Conservation (phyloP, 2,329 filamentous ascomycete genomes). For the Penicillium janthinellum region DNA sequence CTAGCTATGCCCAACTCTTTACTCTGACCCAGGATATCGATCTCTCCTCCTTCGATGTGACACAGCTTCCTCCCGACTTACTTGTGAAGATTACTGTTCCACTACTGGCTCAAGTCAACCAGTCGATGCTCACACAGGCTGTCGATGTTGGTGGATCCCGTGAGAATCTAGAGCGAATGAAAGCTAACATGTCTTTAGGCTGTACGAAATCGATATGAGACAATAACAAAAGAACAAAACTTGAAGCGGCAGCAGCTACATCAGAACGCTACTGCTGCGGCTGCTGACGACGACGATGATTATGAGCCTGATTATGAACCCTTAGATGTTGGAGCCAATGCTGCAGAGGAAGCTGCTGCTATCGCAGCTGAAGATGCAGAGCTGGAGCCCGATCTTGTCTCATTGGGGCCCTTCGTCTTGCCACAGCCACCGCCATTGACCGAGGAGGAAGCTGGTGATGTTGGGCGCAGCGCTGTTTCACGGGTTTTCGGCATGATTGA, state of each 20-base stretch:
- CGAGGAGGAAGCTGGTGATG: conserved; percentile 69
- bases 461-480: conserved; percentile 72
- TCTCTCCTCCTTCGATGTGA: conserved; percentile 79
- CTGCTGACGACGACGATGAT: conserved; percentile 76
- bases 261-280: conserved; percentile 16
- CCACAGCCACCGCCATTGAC: conserved; percentile 75
- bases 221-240: conserved; percentile 40
- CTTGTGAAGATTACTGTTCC: conserved; percentile 80
- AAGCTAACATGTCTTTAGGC: conserved; percentile 33
- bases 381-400: conserved; percentile 59
- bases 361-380: conserved; percentile 76
- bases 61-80: conserved; percentile 72
- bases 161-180: neutral
- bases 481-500: conserved; percentile 79
- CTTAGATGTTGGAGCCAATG: conserved; percentile 55
- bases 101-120: conserved; percentile 72
- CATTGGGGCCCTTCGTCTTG: conserved; percentile 76
- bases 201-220: conserved; percentile 42
- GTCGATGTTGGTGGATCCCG: conserved; percentile 60
- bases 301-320: conserved; percentile 87
- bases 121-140: conserved; percentile 68
- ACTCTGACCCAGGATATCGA: conserved; percentile 77
- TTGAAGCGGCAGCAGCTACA: conserved; percentile 36
- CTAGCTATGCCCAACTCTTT: conserved; percentile 81
- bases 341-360: conserved; percentile 60